phyloP scores from a whole-genome alignment of 75 land plant genomes.

The Larix kaempferi region DNA sequence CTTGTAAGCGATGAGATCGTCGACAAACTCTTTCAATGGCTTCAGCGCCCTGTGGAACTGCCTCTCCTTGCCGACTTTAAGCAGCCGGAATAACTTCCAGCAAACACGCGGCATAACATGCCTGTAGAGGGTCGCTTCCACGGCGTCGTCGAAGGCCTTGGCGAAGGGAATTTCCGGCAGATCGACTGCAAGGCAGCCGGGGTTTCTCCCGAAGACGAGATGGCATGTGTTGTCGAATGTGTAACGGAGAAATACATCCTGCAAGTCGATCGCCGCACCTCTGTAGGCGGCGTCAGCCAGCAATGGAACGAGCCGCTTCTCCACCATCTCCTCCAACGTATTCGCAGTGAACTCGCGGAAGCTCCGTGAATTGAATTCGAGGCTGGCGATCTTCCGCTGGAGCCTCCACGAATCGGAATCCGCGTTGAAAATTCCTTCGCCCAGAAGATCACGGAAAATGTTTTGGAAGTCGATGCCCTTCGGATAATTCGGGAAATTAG shows the following conservation, averaged over 20 bases:
- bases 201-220: constrained; percentile 28
- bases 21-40: constrained; percentile 9
- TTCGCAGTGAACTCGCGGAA: constrained; percentile 15
- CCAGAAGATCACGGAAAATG: constrained; percentile 14
- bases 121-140: constrained; percentile 8
- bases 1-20: constrained; percentile 12
- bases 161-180: constrained; percentile 11
- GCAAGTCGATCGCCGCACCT: constrained; percentile 6
- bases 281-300: neutral
- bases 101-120: constrained; percentile 14
- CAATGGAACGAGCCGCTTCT: neutral
- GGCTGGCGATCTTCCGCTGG: constrained; percentile 18
- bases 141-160: constrained; percentile 19
- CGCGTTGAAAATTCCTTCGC: constrained; percentile 25
- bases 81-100: constrained; percentile 17
- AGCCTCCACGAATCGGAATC: constrained; percentile 24
- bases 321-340: neutral
- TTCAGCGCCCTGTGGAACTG: neutral
- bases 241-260: constrained; percentile 33
- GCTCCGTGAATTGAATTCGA: neutral
- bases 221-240: constrained; percentile 32
- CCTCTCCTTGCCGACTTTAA: constrained; percentile 18
- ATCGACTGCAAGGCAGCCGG: neutral
- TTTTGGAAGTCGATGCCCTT: constrained; percentile 8
- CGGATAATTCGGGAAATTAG: constrained; percentile 11